A percentile compares a stretch with the other conserved stretches of the same genome.
Evolutionary conservation across 1,139 yeast genomes (phyloP).

Genomic region (Kodamaea arcana): DNA sequence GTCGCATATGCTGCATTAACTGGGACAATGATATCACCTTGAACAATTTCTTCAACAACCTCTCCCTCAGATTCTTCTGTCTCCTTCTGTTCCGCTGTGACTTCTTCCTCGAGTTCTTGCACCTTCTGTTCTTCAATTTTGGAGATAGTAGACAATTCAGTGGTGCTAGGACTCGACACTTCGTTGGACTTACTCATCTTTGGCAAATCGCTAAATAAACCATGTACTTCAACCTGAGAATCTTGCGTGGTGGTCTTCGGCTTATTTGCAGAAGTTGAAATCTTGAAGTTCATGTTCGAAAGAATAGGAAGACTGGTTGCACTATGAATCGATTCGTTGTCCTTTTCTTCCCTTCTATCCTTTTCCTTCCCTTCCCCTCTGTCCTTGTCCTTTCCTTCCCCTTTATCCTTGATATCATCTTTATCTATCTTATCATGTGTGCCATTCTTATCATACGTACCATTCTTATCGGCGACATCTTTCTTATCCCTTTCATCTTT

Average conservation of each 20-base stretch:
- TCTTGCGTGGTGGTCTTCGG: slow-evolving; percentile 14
- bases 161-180: neutral
- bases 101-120: neutral
- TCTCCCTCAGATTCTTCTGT: neutral
- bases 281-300: slow-evolving; percentile 5
- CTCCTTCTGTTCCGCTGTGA: neutral
- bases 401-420: neutral
- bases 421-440: neutral
- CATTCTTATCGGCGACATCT: neutral
- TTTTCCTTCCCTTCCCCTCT: too few relatives aligned
- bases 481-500: slow-evolving; percentile 1
- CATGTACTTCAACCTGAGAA: slow-evolving; percentile 13
- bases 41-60: neutral
- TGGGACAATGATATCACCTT: neutral
- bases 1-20: too few relatives aligned
- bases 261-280: slow-evolving; percentile 5
- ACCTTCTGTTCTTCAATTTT: neutral
- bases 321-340: neutral
- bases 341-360: neutral
- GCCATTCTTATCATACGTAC: slow-evolving; percentile 1
- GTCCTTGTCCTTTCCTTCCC: too few relatives aligned
- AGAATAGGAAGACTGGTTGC: neutral
- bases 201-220: slow-evolving; percentile 11
- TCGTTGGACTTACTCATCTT: slow-evolving; percentile 2
- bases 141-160: neutral